These are phyloP conservation scores for Geranium incanum DNA, from an alignment of 441 rosid species.

Conservation along the genomic window DNA sequence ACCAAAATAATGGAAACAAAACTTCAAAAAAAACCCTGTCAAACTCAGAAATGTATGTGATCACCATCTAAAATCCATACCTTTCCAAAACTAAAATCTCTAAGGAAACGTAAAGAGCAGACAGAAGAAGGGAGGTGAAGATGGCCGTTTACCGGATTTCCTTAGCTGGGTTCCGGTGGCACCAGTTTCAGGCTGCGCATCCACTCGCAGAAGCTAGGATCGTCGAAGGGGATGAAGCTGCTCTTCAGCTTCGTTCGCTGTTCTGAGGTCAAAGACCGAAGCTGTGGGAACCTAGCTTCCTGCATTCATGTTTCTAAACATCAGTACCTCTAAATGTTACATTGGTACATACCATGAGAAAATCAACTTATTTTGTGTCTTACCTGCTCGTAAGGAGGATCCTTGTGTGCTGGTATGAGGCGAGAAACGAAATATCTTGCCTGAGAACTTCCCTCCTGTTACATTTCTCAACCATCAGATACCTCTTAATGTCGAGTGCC, in stretches of 20 bases:
- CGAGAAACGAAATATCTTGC: conserved; percentile 86
- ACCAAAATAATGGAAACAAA: background rate
- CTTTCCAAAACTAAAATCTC: background rate
- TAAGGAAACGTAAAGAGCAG: no score
- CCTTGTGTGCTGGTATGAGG: conserved; percentile 93
- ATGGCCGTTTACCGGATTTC: background rate
- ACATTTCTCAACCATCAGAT: conserved; percentile 18
- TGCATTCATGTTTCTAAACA: conserved; percentile 24
- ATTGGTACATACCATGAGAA: background rate
- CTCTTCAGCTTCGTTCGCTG: conserved; percentile 66
- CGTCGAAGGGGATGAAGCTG: conserved; percentile 78
- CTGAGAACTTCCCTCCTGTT: conserved; percentile 91
- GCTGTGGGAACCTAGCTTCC: conserved; percentile 95
- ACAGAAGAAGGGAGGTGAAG: no score
- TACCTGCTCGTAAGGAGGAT: conserved; percentile 96
- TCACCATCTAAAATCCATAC: background rate
- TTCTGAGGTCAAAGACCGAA: conserved; percentile 55
- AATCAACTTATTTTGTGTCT: conserved; percentile 9
- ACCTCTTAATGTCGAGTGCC: conserved; percentile 6
- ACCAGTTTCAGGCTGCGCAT: conserved; percentile 66
- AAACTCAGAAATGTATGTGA: background rate
- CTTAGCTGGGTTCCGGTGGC: conserved; percentile 80
- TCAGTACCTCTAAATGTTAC: background rate
- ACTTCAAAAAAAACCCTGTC: background rate
- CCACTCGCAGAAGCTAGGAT: conserved; percentile 93